phyloP scores from a whole-genome alignment of 148 eudicot genomes.

The Chenopodium suecicum region DNA sequence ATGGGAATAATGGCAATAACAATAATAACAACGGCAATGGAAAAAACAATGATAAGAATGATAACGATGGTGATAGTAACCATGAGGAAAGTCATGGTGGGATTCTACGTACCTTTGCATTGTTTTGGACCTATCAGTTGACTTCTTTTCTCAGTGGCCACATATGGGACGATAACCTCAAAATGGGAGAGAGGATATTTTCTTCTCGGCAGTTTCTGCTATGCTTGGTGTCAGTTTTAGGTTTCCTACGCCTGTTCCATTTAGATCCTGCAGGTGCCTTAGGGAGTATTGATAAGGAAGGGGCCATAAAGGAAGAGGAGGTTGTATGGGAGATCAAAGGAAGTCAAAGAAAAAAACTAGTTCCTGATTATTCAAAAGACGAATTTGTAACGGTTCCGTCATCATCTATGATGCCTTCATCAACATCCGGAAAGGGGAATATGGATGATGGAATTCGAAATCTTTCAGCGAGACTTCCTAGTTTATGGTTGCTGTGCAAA shows the following conservation, averaged over 20 bases:
- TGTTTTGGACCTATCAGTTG: conserved; percentile 31
- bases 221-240: conserved; percentile 34
- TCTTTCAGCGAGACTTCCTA: conserved; percentile 25
- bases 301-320: conserved; percentile 15
- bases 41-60: conserved; percentile 20
- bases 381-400: conserved; percentile 48
- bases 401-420: conserved; percentile 19
- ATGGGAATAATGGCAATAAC: conserved; percentile 25
- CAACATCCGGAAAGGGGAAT: conserved; percentile 17
- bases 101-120: conserved; percentile 26
- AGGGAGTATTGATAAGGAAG: conserved; percentile 31
- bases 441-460: conserved; percentile 21
- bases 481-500: conserved; percentile 60
- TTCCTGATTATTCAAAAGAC: conserved; percentile 57
- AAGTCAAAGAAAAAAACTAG: conserved; percentile 54
- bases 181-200: conserved; percentile 20
- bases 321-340: conserved; percentile 69
- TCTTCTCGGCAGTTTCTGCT: conserved; percentile 17
- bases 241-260: conserved; percentile 35
- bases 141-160: conserved; percentile 20
- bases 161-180: conserved; percentile 21
- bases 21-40: conserved; percentile 21
- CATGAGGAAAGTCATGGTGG: conserved; percentile 33
- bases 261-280: conserved; percentile 37
- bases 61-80: conserved; percentile 25